Base-by-base conservation (phyloP, 441 rosid genomes). In the Geranium incanum region DNA sequence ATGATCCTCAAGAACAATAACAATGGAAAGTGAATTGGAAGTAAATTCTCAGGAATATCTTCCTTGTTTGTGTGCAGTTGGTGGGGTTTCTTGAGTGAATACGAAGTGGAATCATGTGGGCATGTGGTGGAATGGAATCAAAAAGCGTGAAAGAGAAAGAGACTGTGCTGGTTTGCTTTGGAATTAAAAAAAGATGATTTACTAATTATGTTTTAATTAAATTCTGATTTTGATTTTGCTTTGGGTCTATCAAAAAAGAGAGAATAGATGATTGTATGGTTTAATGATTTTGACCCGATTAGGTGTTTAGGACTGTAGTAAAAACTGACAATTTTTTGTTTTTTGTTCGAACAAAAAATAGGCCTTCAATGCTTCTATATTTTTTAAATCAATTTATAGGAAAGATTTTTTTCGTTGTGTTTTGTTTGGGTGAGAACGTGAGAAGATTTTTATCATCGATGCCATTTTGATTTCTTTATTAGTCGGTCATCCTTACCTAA, bases 371-470 rank as follows among this genome's bases (percentile, higher is more conserved):
- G 63, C 16, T 57, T 57, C 63, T 16, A 57, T 57, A 57, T 57
- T 57, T 57, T 57, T 16, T n/a, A 57, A 16, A 57, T 57, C 18
- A 16, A 57, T 57, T 57, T 50, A 50, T 57, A 1, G 60, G 6
- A 16, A 7, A 55, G 62, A 55, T 55, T 55, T 55, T 45, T 45
- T n/a, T 15, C 15, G 6, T 57, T 57, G 18, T 57, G 63, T 57
- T 57, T 57, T 57, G 63, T 15, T 57, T 57, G 63, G 63, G 63
- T 15, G 63, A 57, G 63, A 16, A 57, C 63, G 63, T 16, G 63
- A 57, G 63, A 57, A 1, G 23, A 57, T 57, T 57, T 57, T 57
- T 57, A 57, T 57, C 15, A 57, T 16, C 63, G 63, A 16, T 52
- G 60, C 15, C 60, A 4, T 52, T 52, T n/a, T 57, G 63, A 57